A percentile compares a stretch with the other conserved stretches of the same genome.
Conservation (phyloP, 1,284 basidiomycete genomes). For the Sutorius eximius region DNA sequence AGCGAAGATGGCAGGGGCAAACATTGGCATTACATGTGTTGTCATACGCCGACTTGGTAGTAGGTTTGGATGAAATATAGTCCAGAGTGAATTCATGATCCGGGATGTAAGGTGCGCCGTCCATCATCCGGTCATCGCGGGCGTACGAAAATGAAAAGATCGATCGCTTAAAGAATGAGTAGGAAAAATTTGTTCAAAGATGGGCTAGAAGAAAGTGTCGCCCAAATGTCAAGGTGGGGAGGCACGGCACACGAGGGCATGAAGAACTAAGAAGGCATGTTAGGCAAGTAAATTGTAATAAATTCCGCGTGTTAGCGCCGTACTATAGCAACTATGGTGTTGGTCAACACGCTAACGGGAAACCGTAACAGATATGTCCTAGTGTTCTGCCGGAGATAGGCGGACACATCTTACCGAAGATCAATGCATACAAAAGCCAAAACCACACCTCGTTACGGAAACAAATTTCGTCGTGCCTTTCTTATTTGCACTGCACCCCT, state of each 20-base stretch:
- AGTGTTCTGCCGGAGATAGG: conserved; percentile 30
- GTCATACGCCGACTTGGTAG: conserved; percentile 7
- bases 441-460: conserved; percentile 35
- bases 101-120: conserved; percentile 25
- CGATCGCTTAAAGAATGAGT: conserved; percentile 15
- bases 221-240: not conserved
- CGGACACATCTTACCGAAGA: conserved; percentile 35
- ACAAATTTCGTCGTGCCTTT: conserved; percentile 32
- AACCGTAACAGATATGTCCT: conserved; percentile 12
- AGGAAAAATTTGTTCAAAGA: conserved; percentile 26
- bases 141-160: conserved; percentile 33
- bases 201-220: not conserved
- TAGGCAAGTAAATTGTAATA: conserved; percentile 5
- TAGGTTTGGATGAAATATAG: conserved; percentile 11
- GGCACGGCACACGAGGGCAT: conserved; percentile 4
- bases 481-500: conserved; percentile 15
- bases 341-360: conserved; percentile 10
- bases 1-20: conserved; percentile 22
- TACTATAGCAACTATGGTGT: conserved; percentile 18
- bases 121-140: conserved; percentile 31
- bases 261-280: conserved; percentile 23
- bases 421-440: conserved; percentile 37
- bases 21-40: conserved; percentile 14
- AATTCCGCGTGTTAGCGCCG: conserved; percentile 22
- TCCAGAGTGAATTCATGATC: conserved; percentile 28